Conservation (phyloP, 2,329 filamentous ascomycete genomes). For the Alternaria dauci region DNA sequence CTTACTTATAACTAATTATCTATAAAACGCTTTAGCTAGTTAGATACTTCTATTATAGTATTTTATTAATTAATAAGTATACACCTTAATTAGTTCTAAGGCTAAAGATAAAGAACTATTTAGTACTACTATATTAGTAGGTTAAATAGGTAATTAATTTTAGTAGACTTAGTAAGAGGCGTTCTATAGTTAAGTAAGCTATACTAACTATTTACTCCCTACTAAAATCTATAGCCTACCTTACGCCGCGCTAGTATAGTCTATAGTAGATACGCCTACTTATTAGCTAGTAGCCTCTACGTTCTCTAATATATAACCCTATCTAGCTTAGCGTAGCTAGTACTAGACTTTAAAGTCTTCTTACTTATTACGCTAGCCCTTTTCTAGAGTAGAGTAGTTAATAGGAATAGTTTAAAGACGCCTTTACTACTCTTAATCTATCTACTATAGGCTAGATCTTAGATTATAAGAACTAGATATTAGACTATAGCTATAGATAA, state of each 20-base stretch:
- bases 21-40: slow-evolving; percentile 1
- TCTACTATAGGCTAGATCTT: neutral
- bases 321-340: neutral
- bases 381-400: no score
- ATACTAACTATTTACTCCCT: no score
- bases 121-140: neutral
- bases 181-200: neutral
- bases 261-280: neutral
- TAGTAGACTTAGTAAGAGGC: neutral
- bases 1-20: slow-evolving; percentile 8
- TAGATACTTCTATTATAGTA: neutral
- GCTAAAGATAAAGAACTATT: neutral
- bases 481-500: slow-evolving; percentile 9
- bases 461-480: neutral
- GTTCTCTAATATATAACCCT: neutral
- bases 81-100: neutral
- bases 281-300: neutral
- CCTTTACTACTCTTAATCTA: neutral
- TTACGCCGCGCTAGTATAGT: neutral
- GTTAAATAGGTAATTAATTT: neutral
- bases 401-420: neutral
- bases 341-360: neutral
- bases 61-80: neutral
- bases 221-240: no score
- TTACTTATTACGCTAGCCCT: neutral